phyloP scores from a whole-genome alignment of 1,139 yeast species.

The Yamadazyma triangularis region DNA sequence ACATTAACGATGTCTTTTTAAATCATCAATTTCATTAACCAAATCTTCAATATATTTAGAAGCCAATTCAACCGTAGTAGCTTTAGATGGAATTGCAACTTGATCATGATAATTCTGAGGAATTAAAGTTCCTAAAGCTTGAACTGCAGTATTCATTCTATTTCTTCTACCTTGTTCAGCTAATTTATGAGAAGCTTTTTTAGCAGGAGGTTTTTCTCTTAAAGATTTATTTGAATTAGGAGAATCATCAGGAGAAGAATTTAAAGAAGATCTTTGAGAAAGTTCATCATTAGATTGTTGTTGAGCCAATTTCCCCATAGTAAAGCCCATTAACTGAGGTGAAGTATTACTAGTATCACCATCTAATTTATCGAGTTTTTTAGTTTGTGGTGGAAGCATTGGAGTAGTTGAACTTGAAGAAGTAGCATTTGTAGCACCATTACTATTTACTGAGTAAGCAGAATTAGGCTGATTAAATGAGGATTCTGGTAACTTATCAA shows the following conservation, averaged over 20 bases:
- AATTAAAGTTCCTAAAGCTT: constrained; percentile 63
- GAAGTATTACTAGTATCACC: constrained; percentile 5
- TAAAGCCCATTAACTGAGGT: constrained; percentile 42
- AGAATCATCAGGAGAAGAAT: constrained; percentile 15
- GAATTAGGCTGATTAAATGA: no score
- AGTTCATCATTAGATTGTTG: constrained; percentile 15
- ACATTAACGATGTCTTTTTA: constrained; percentile 3
- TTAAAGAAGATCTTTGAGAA: constrained; percentile 9
- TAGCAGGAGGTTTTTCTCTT: constrained; percentile 34
- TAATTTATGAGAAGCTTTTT: constrained; percentile 79
- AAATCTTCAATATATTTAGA: constrained; percentile 61
- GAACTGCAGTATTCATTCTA: constrained; percentile 82
- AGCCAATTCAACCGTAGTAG: constrained; percentile 91
- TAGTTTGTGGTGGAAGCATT: constrained; percentile 37
- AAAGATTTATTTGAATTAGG: constrained; percentile 11
- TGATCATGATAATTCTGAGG: constrained; percentile 61
- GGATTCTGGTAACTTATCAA: constrained; percentile 38
- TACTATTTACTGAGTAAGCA: constrained; percentile 1
- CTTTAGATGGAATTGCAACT: constrained; percentile 72
- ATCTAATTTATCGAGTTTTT: constrained; percentile 17
- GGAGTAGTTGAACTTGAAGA: constrained; percentile 19
- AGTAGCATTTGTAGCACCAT: constrained; percentile 11
- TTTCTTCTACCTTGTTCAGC: constrained; percentile 97
- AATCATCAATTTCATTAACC: constrained; percentile 35
- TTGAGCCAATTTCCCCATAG: constrained; percentile 46